Evolutionary conservation across 805 yeast genomes (phyloP), one percentile per base, ranked within the genome.

Genomic region (Pichia occidentalis): DNA sequence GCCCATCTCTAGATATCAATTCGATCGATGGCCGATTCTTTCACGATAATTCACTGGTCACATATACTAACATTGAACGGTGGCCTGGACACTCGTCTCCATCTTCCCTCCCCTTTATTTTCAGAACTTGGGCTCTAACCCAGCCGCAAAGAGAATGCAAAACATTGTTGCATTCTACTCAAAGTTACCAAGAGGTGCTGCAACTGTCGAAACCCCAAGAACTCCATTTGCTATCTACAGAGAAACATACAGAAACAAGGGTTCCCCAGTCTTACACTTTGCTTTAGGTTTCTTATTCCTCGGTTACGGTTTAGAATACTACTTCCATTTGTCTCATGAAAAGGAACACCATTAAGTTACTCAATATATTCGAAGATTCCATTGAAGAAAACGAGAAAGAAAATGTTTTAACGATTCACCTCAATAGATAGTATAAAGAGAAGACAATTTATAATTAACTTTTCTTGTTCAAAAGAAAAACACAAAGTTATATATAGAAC

Each of bases 121-220:
- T 22, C 22, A 80, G 82, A 88, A 86, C 82, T 72, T 92, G 52
- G 95, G 95, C 44, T 75, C 95, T 45, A 86, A 87, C 70, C 96
- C 97, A 58, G 83, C 90, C 56, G 97, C 97, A 54, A 85, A 86
- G 76, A 85, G 95, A 71, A 85, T 92, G 81, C 81, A 85, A 51
- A 84, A 85, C 64, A 95, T 90, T 56, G 97, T 90, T 56, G 73
- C 85, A 49, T 88, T 92, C 77, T 90, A 90, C 83, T 85, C 90
- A 71, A 80, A 86, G 53, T 77, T 90, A 56, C 98, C 98, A 61
- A 88, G 86, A 63, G 97, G 97, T 38, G 69, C 81, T 43, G 94
- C 95, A 45, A 79, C 90, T 50, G 77, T 77, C 52, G 66, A 77
- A 49, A 74, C 79, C 66, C 77, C 85, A 56, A 64, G 72, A 49